Conservation (phyloP, 2,329 filamentous ascomycete species). For the Hymenoscyphus repandus region DNA sequence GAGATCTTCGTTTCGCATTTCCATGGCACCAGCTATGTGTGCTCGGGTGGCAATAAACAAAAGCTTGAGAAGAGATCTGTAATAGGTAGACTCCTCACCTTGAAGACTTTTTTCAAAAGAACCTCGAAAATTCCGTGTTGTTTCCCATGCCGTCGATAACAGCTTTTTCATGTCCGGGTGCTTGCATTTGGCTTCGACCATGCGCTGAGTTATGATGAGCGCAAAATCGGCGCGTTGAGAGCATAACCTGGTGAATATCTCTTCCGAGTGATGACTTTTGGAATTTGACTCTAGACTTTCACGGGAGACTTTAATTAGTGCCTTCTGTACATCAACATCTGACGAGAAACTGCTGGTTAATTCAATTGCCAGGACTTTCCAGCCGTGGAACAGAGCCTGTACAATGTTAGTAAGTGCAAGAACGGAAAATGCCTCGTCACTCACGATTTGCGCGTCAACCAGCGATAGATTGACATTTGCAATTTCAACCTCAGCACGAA, state of each 20-base stretch:
- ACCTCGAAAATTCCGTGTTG: constrained; percentile 46
- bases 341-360: constrained; percentile 53
- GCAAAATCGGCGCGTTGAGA: constrained; percentile 74
- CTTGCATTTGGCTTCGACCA: constrained; percentile 53
- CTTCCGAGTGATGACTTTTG: constrained; percentile 64
- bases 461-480: constrained; percentile 89
- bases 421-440: constrained; percentile 30
- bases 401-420: constrained; percentile 23
- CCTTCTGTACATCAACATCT: constrained; percentile 22
- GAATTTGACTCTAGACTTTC: constrained; percentile 78
- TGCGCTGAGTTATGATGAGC: constrained; percentile 73
- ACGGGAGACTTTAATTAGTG: constrained; percentile 58
- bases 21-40: constrained; percentile 37
- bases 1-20: constrained; percentile 20
- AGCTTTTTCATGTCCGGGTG: constrained; percentile 48
- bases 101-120: constrained; percentile 56
- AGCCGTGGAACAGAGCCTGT: constrained; percentile 76
- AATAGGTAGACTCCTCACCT: constrained; percentile 60
- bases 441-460: constrained; percentile 84
- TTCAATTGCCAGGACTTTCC: constrained; percentile 83
- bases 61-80: constrained; percentile 76
- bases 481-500: constrained; percentile 73
- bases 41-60: constrained; percentile 77
- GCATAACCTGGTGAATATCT: constrained; percentile 75
- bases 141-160: constrained; percentile 54